Conservation (phyloP, 176 grass and related monocot species). For the Oryza glaberrima region DNA sequence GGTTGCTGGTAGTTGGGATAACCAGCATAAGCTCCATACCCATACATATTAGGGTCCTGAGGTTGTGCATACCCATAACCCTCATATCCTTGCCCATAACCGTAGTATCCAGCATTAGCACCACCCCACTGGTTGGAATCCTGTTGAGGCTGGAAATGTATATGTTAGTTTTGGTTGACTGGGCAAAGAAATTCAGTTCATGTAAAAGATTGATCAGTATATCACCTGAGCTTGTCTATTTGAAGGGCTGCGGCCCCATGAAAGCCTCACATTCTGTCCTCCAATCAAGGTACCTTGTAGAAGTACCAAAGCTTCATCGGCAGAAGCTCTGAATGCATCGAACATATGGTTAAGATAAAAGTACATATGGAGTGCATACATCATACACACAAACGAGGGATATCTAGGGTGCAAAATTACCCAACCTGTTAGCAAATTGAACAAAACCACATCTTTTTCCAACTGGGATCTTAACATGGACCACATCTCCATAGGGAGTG, state of each 20-base stretch:
- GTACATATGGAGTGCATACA: background rate
- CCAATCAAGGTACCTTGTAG: constrained; percentile 60
- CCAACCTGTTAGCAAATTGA: constrained; percentile 77
- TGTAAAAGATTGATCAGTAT: background rate
- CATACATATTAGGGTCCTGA: constrained; percentile 72
- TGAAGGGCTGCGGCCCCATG: constrained; percentile 75
- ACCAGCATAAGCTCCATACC: constrained; percentile 72
- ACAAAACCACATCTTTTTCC: constrained; percentile 87
- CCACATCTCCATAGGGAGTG: constrained; percentile 59
- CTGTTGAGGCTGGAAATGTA: constrained; percentile 70
- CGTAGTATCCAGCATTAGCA: constrained; percentile 61
- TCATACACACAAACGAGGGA: background rate
- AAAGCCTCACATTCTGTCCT: constrained; percentile 71
- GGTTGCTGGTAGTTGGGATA: constrained; percentile 84
- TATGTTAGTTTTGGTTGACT: background rate
- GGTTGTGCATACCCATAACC: constrained; percentile 72
- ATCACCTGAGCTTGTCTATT: constrained; percentile 67
- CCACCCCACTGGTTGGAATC: constrained; percentile 79
- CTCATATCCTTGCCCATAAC: constrained; percentile 81
- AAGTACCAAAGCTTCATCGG: constrained; percentile 57
- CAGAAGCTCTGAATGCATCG: constrained; percentile 47
- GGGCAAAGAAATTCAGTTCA: background rate
- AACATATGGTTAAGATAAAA: background rate
- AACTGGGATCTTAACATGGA: constrained; percentile 82
- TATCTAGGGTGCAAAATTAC: background rate